These are phyloP conservation scores for Oxytropis ochrocephala DNA, from an alignment of 306 rosid genomes.

Conservation along the genomic window DNA sequence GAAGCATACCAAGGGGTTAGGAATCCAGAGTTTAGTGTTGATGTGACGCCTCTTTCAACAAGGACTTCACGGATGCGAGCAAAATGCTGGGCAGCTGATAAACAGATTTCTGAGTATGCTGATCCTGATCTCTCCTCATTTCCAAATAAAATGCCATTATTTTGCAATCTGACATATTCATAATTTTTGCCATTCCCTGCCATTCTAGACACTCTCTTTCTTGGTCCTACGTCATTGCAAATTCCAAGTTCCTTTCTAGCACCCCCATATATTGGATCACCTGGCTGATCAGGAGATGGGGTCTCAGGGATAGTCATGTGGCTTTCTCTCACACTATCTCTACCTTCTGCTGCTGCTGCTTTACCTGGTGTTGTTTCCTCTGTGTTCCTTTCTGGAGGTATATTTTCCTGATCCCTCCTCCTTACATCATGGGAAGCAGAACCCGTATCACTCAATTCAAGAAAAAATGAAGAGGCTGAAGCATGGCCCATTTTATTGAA, in stretches of 20 bases:
- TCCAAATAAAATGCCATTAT: constrained; percentile 52
- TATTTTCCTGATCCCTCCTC: constrained; percentile 72
- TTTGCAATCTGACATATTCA: constrained; percentile 37
- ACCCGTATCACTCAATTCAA: constrained; percentile 65
- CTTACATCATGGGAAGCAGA: constrained; percentile 31
- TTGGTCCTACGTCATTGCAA: constrained; percentile 58
- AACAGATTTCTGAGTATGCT: constrained; percentile 72
- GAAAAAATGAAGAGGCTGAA: constrained; percentile 45
- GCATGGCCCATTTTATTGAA: constrained; percentile 41
- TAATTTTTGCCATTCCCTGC: constrained; percentile 45
- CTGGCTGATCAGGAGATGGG: constrained; percentile 43
- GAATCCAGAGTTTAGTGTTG: constrained; percentile 89
- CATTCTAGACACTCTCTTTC: constrained; percentile 62
- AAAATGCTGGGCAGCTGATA: constrained; percentile 76
- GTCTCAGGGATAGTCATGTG: constrained; percentile 90
- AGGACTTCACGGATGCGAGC: constrained; percentile 88
- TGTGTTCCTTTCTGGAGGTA: constrained; percentile 64
- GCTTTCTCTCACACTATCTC: constrained; percentile 60
- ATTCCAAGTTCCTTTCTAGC: constrained; percentile 57
- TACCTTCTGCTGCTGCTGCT: constrained; percentile 33
- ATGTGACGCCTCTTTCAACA: constrained; percentile 77
- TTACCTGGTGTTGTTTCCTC: constrained; percentile 82
- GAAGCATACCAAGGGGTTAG: constrained; percentile 80
- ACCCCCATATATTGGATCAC: constrained; percentile 43
- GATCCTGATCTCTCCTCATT: constrained; percentile 62